Base-by-base conservation (phyloP, 345 rosid genomes). In the Camelina neglecta region DNA sequence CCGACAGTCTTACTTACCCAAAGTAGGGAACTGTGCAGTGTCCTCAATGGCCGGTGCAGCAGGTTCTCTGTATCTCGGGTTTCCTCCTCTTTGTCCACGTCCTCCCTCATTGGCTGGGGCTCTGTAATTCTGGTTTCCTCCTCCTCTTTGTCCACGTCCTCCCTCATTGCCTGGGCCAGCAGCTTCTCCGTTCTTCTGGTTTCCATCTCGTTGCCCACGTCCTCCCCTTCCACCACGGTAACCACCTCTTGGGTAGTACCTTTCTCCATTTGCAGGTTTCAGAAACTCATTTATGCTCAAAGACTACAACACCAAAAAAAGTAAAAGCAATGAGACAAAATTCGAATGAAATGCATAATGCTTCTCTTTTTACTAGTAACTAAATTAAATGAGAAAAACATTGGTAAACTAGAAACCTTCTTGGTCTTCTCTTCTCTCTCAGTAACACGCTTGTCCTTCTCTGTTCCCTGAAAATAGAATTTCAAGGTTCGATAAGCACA, bases 221-320 rank as follows among this genome's bases (percentile, higher is more conserved):
- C 84, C 83, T 6, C 81, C 84, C 0, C 83, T 89, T 4, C 87
- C 84, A 1, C 87, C 89, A 2, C 88, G 85, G 1, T 85, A 83
- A 0, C 93, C 86, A 3, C 90, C 82, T 35, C 82, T 78, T 0
- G 76, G 68, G 18, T 74, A 77, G 80, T 35, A 75, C 24, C 68
- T 83, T 35, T 83, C 89, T 38, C 91, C 91, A 54, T 88, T 86
- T 49, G 85, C 85, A 55, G 93, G 91, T 82, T 84, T 90, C 85
- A 88, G 79, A 81, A 88, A 90, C 75, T 88, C 93, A 56, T 85
- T 86, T 38, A 88, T 83, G 89, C 81, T 85, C 70, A 90, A 75
- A 60, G 90, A 67, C 96, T 90, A 58, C 16, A 57, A 57, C 4
- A 41, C 51, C 31, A 0, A 29, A 71, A 33, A 36, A 45, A 6